These are phyloP conservation scores for Rhodosporidiobolus odoratus DNA, from an alignment of 768 basidiomycete species.

Conservation along the genomic window DNA sequence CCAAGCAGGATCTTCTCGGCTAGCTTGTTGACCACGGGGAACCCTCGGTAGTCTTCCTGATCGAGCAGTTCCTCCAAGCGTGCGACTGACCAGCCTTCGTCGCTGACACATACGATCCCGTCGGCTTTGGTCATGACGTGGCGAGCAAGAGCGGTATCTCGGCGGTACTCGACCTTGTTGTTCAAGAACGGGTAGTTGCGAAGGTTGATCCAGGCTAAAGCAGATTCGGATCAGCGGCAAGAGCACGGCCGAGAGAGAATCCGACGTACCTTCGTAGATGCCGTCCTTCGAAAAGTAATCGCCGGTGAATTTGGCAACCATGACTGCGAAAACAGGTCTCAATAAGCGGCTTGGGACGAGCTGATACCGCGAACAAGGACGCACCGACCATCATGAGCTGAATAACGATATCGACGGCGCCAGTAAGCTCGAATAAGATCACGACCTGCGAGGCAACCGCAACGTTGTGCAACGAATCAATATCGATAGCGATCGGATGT, in stretches of 20 bases:
- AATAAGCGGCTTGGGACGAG: conserved; percentile 20
- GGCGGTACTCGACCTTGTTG: conserved; percentile 40
- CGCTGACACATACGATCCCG: conserved; percentile 73
- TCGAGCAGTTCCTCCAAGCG: conserved; percentile 46
- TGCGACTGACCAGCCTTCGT: conserved; percentile 64
- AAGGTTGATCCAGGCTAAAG: conserved; percentile 41
- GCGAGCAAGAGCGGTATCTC: conserved; percentile 31
- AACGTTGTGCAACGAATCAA: background rate
- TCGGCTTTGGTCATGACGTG: conserved; percentile 37
- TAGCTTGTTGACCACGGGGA: conserved; percentile 28
- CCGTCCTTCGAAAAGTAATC: conserved; percentile 86
- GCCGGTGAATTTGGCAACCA: conserved; percentile 89
- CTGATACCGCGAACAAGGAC: conserved; percentile 47
- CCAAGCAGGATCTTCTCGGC: conserved; percentile 60
- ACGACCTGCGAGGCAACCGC: conserved; percentile 58
- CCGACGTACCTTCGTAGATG: conserved; percentile 86
- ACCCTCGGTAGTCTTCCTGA: conserved; percentile 35
- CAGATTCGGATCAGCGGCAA: background rate
- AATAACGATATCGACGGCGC: conserved; percentile 79
- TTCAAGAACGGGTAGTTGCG: conserved; percentile 40
- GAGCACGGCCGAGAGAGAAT: conserved; percentile 36
- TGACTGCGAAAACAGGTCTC: conserved; percentile 48
- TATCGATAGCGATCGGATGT: background rate
- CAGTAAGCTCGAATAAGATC: conserved; percentile 83
- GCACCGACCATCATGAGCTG: conserved; percentile 42